These are phyloP conservation scores for Tympanopsis confertula DNA, from an alignment of 2,329 filamentous ascomycete species.

Conservation along the genomic window DNA sequence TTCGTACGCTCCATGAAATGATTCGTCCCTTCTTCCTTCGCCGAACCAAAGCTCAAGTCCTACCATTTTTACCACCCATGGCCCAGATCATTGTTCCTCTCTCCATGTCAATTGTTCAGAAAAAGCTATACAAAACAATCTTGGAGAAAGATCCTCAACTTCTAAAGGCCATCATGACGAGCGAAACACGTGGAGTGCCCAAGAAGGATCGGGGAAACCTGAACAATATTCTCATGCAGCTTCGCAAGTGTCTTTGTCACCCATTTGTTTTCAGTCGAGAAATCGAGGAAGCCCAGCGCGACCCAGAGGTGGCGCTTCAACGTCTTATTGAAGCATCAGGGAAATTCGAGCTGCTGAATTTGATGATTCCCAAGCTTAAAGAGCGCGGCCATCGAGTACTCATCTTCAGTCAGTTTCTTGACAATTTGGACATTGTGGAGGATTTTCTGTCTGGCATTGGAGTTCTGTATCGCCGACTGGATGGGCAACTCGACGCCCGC, in stretches of 20 bases:
- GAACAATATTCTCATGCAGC: conserved; percentile 90
- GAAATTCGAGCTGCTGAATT: conserved; percentile 73
- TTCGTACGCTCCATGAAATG: conserved; percentile 68
- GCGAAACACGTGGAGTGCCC: conserved; percentile 47
- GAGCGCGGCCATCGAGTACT: conserved; percentile 81
- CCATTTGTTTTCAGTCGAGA: conserved; percentile 86
- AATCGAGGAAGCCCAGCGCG: conserved; percentile 70
- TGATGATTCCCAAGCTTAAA: conserved; percentile 78
- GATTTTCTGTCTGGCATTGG: conserved; percentile 76
- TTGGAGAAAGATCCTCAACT: conserved; percentile 81
- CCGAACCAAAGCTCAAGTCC: conserved; percentile 79
- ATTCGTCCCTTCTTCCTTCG: conserved; percentile 63
- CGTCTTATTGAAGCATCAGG: conserved; percentile 86
- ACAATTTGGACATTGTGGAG: conserved; percentile 79
- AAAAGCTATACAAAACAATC: conserved; percentile 88
- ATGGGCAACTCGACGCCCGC: conserved; percentile 69
- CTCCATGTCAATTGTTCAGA: conserved; percentile 88
- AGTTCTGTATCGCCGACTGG: conserved; percentile 66
- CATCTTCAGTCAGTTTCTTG: conserved; percentile 90
- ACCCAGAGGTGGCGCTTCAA: conserved; percentile 51
- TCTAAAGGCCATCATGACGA: conserved; percentile 67
- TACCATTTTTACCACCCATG: conserved; percentile 87
- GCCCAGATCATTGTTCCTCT: conserved; percentile 90
- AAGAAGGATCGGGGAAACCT: conserved; percentile 65
- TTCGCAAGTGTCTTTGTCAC: conserved; percentile 89